Evolutionary conservation across 148 eudicot genomes (phyloP).

Genomic region (Suaeda aralocaspica): DNA sequence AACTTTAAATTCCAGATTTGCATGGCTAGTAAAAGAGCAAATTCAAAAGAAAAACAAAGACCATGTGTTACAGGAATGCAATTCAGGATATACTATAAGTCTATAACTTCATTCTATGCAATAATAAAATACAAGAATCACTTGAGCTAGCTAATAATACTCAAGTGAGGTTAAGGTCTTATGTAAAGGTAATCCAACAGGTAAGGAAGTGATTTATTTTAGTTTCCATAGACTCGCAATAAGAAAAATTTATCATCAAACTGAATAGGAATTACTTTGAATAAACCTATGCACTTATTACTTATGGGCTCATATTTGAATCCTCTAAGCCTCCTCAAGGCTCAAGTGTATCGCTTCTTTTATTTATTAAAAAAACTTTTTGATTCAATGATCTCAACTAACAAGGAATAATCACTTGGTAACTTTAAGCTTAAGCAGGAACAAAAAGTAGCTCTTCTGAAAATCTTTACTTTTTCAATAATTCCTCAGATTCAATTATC

Average conservation of each 20-base stretch:
- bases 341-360: not conserved
- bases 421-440: too few species aligned
- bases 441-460: too few species aligned
- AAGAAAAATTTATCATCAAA: not conserved
- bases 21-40: too few species aligned
- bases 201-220: slow-evolving; percentile 4
- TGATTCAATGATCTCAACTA: too few species aligned
- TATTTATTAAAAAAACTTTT: too few species aligned
- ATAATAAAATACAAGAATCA: not conserved
- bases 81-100: not conserved
- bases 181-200: not conserved
- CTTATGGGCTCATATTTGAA: not conserved
- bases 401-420: too few species aligned
- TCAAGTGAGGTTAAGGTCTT: slow-evolving; percentile 3
- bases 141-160: not conserved
- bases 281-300: not conserved
- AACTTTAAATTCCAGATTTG: too few species aligned
- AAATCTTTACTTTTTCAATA: not conserved
- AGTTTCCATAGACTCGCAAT: not conserved
- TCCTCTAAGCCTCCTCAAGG: too few species aligned
- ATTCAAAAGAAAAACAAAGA: too few species aligned
- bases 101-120: not conserved
- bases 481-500: not conserved
- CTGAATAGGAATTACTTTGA: not conserved
- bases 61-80: too few species aligned